These are phyloP conservation scores for Sugiyamaella marilandica DNA, from an alignment of 805 yeast species.

Conservation along the genomic window DNA sequence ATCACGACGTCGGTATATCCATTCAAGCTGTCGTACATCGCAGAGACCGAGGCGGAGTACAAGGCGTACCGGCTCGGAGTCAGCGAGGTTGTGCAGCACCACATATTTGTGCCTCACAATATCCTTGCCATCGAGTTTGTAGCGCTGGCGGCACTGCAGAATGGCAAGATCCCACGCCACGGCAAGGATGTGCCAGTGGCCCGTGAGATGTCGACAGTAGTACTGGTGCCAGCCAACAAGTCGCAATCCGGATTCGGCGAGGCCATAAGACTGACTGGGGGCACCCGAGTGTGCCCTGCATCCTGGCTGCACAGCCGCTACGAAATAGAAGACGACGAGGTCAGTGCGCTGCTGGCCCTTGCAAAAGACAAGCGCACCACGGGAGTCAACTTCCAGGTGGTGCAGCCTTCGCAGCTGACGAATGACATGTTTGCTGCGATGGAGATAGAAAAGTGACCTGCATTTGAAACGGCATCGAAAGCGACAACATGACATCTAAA, in stretches of 20 bases:
- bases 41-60: slow-evolving; percentile 52
- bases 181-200: slow-evolving; percentile 62
- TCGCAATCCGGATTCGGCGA: slow-evolving; percentile 44
- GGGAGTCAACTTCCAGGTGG: slow-evolving; percentile 32
- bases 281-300: slow-evolving; percentile 60
- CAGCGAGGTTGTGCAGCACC: slow-evolving; percentile 73
- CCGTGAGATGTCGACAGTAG: slow-evolving; percentile 74
- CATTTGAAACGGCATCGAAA: too few relatives aligned
- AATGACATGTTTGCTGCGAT: slow-evolving; percentile 4
- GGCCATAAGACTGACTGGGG: slow-evolving; percentile 77
- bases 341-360: slow-evolving; percentile 28
- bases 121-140: slow-evolving; percentile 67
- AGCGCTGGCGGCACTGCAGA: slow-evolving; percentile 62
- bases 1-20: slow-evolving; percentile 80
- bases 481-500: too few relatives aligned
- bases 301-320: slow-evolving; percentile 83
- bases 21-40: slow-evolving; percentile 73
- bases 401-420: slow-evolving; percentile 19
- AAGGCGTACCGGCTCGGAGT: slow-evolving; percentile 68
- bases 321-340: slow-evolving; percentile 51
- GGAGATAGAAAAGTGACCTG: background rate
- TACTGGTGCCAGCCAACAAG: slow-evolving; percentile 42
- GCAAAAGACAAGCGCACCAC: slow-evolving; percentile 22
- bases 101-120: slow-evolving; percentile 68
- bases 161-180: slow-evolving; percentile 43